Base-by-base conservation (phyloP, 2,329 filamentous ascomycete genomes). In the Uncinocarpus reesii region DNA sequence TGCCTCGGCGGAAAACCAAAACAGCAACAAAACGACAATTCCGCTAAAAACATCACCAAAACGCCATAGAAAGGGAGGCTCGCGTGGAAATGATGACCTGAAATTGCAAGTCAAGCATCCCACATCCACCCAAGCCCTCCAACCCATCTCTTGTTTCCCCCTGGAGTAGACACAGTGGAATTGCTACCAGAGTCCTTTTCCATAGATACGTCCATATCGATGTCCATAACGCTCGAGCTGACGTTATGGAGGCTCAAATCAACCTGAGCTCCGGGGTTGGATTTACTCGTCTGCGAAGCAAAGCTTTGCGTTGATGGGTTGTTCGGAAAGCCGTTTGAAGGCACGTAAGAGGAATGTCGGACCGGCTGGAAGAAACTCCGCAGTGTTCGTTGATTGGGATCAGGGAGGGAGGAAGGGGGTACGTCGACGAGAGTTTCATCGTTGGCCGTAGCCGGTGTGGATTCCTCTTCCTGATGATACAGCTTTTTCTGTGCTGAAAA, bases 311-410 rank as follows among this genome's bases (percentile, higher is more conserved):
- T 31, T 7, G 45, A 32, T 18, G n/a, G 3, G 24, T 36, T 37
- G n/a, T 34, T 41, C 1, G 21, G 32, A 15, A 41, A 23, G 6
- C 8, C 16, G 10, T 44, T 8, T 7, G 36, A 24, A 6, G 42
- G 40, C 11, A 41, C 29, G 11, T n/a, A 23, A 18, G 52, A 49
- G 48, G 61, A 47, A 26, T 53, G 32, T 42, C 56, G 52, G 42
- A 56, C 42, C 24, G 60, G 58, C 31, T 64, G 64, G 53, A 70
- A 70, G 57, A 69, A 70, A 42, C 60, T 63, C 35, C 60, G 58
- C 32, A 70, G 51, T 23, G 65, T 65, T 53, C 67, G 64, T 42
- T 70, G 67, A 18, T 64, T 65, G 15, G 65, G 62, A 52, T 70
- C 66, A 23, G 61, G 54, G 15, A 51, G 41, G 11, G 57, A 53